Percentiles rank a stretch among this genome's conserved stretches.
Conservation (phyloP, 768 basidiomycete species). For the Neoboletus brunneissimus region DNA sequence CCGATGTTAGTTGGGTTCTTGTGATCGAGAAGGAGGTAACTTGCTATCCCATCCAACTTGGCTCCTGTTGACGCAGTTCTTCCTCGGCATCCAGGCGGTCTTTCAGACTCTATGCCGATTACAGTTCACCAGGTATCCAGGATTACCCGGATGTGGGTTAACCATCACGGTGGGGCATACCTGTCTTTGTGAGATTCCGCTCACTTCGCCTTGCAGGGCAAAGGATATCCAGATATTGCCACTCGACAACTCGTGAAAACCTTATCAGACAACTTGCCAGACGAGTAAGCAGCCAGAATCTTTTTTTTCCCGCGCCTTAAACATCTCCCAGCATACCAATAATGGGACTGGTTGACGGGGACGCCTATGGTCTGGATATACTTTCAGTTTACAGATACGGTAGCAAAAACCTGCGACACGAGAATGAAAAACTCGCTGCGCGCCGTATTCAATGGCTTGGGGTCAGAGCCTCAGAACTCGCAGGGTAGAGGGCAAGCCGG, state of each 20-base stretch:
- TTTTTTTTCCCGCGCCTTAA: background rate
- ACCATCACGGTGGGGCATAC: slow-evolving; percentile 63
- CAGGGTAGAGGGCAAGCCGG: slow-evolving; percentile 41
- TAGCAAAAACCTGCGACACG: slow-evolving; percentile 66
- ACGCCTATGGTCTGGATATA: slow-evolving; percentile 92
- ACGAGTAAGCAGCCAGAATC: slow-evolving; percentile 40
- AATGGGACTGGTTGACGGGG: slow-evolving; percentile 80
- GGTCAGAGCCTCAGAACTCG: slow-evolving; percentile 64
- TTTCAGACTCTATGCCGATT: slow-evolving; percentile 80
- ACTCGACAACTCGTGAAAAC: slow-evolving; percentile 81
- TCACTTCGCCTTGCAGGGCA: slow-evolving; percentile 58
- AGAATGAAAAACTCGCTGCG: slow-evolving; percentile 65
- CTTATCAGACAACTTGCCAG: slow-evolving; percentile 63
- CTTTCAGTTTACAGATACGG: slow-evolving; percentile 85
- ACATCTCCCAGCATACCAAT: slow-evolving; percentile 61
- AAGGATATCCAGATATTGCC: slow-evolving; percentile 94
- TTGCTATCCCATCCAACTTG: background rate
- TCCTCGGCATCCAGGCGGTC: slow-evolving; percentile 61
- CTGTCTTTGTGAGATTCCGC: background rate
- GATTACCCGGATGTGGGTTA: slow-evolving; percentile 61
- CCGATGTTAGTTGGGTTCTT: slow-evolving; percentile 69
- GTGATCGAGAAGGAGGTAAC: slow-evolving; percentile 92
- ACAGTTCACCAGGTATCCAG: slow-evolving; percentile 46
- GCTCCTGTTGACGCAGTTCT: slow-evolving; percentile 1
- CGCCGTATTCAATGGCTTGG: slow-evolving; percentile 78